Conservation (phyloP, 768 basidiomycete genomes). For the Terana coerulea region DNA sequence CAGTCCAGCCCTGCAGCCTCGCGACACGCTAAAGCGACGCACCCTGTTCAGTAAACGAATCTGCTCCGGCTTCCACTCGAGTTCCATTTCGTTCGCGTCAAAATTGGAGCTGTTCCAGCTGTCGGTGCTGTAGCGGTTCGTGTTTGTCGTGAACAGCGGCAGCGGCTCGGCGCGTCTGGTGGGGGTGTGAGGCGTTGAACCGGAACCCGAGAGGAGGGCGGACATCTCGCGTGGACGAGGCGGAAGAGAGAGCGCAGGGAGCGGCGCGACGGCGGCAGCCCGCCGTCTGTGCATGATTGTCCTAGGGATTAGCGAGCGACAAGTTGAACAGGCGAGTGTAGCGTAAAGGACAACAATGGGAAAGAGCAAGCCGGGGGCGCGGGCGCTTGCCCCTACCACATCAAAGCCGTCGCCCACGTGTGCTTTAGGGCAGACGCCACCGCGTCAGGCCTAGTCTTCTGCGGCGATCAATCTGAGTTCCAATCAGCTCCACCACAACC, state of each 20-base stretch:
- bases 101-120: conserved; percentile 83
- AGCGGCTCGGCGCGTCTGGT: conserved; percentile 52
- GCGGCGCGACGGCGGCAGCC: conserved; percentile 45
- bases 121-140: conserved; percentile 70
- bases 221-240: conserved; percentile 47
- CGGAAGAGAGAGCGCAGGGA: conserved; percentile 62
- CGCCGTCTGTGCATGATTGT: conserved; percentile 38
- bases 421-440: conserved; percentile 13
- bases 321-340: conserved; percentile 16
- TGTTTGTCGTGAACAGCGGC: conserved; percentile 41
- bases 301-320: conserved; percentile 22
- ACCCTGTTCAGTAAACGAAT: conserved; percentile 65
- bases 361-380: conserved; percentile 3
- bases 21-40: conserved; percentile 23
- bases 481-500: neutral
- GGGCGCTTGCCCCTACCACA: conserved; percentile 4
- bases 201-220: conserved; percentile 43
- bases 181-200: conserved; percentile 52
- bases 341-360: conserved; percentile 16
- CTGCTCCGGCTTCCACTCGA: conserved; percentile 75
- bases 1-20: neutral
- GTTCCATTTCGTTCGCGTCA: conserved; percentile 58
- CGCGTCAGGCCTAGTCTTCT: conserved; percentile 2
- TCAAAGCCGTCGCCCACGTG: conserved; percentile 3
- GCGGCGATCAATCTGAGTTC: neutral